Conservation (phyloP, 352 stramenopile species). For the Thalassiosira sp. region DNA sequence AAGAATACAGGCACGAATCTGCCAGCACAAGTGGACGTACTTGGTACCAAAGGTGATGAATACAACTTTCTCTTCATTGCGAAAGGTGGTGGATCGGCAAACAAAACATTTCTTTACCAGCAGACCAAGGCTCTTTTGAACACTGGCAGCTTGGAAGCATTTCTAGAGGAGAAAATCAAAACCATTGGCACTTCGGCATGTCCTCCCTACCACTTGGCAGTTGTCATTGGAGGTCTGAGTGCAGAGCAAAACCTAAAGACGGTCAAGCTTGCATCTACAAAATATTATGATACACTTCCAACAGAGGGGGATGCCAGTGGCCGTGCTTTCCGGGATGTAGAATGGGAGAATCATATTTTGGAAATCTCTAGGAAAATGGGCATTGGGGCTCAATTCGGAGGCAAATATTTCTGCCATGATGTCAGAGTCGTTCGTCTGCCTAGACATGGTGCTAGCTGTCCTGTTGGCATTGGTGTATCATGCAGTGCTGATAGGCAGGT, state of each 20-base stretch:
- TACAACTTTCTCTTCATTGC: constrained; percentile 91
- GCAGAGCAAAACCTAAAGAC: constrained; percentile 90
- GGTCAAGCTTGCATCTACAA: constrained; percentile 88
- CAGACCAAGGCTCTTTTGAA: constrained; percentile 91
- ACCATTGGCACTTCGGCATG: constrained; percentile 88
- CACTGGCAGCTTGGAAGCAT: constrained; percentile 81
- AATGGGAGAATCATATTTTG: constrained; percentile 86
- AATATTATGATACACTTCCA: constrained; percentile 88
- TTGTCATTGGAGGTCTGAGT: constrained; percentile 87
- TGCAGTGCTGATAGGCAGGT: constrained; percentile 89
- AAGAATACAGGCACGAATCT: constrained; percentile 90
- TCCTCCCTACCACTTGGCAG: constrained; percentile 88
- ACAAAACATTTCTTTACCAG: constrained; percentile 92
- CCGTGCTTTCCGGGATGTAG: constrained; percentile 86
- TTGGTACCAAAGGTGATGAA: constrained; percentile 81
- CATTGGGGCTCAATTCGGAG: constrained; percentile 89
- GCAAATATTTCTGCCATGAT: constrained; percentile 92
- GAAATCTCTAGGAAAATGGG: constrained; percentile 88
- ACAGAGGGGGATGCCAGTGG: constrained; percentile 82
- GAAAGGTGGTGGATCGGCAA: constrained; percentile 88
- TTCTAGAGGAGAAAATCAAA: constrained; percentile 88
- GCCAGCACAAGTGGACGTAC: constrained; percentile 88
- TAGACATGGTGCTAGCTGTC: constrained; percentile 87
- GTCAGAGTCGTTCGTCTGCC: constrained; percentile 88
- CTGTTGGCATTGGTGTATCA: constrained; percentile 88